Base-by-base conservation (phyloP, 495 filamentous ascomycete genomes). In the Xylaria grammica region DNA sequence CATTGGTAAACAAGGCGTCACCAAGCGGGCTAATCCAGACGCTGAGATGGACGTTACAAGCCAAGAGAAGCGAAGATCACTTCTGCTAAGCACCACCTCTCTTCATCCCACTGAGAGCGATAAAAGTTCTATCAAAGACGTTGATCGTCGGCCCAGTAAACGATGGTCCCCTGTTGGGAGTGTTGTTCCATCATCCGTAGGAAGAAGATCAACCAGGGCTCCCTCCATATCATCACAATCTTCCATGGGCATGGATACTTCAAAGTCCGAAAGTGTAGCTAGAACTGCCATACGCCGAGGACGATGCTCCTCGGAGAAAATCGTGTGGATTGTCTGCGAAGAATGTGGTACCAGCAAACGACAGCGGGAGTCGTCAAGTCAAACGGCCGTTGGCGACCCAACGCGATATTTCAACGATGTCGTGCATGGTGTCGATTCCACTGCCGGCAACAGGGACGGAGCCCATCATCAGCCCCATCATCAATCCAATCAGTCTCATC, bases 291-390 rank as follows among this genome's bases (percentile, higher is more conserved):
- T 74, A 36, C 69, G 67, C 19, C 67, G 61, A 20, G 71, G 71
- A 4, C 65, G 60, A 48, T 69, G 69, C 45, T 67, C 69, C 22
- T 72, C 71, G 17, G 69, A 74, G 40, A 65, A 61, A 20, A 67
- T 74, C 9, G 71, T 74, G 20, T 74, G 71, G 71, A 62, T 74
- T 46, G 71, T 74, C 15, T 74, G 71, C 34, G 71, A 74, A 24
- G 71, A 72, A 60, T 74, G 71, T 54, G 71, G 71, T 20, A 74
- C 71, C 9, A 74, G 67, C 44, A 72, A 72, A 32, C 71, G 69
- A 27, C 71, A 72, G 29, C 65, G 63, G 19, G 69, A 74, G 56
- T 65, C 65, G 17, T 65, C 56, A 4, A 51, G 52, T 24, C 71
- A 63, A 20, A 65, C 44, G 1, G 44, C 38, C 42, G 22, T 69